Percentiles rank a stretch among this genome's conserved stretches.
Evolutionary conservation across 2,329 filamentous ascomycete species (phyloP).

Genomic region (Alternaria sp.): DNA sequence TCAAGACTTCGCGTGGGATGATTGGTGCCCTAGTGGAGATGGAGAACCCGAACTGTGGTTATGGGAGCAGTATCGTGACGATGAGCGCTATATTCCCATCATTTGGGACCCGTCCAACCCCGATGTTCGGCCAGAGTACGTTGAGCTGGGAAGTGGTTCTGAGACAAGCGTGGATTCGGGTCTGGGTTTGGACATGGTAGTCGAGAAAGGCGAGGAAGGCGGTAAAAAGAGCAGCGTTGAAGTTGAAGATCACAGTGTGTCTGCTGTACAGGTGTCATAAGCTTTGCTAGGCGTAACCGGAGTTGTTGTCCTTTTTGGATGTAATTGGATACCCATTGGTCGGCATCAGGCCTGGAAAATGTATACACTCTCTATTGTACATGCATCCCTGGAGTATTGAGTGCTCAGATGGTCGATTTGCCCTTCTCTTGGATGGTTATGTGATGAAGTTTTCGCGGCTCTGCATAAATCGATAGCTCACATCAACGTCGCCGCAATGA

Average conservation of each 20-base stretch:
- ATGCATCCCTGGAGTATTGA: background rate
- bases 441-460: background rate
- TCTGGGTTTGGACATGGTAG: background rate
- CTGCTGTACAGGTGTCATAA: background rate
- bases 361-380: background rate
- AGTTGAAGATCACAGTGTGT: fast-evolving
- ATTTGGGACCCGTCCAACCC: background rate
- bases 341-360: background rate
- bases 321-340: background rate
- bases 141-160: background rate
- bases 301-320: background rate
- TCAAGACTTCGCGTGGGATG: background rate
- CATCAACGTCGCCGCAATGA: background rate
- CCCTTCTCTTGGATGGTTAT: background rate
- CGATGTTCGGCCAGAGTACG: background rate
- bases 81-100: constrained; percentile 2
- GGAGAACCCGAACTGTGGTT: background rate
- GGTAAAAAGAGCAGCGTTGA: fast-evolving
- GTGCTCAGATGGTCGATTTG: background rate
- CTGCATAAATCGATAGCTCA: background rate
- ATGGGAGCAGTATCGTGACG: background rate
- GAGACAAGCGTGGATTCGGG: background rate
- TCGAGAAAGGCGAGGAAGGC: background rate
- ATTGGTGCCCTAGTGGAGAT: background rate
- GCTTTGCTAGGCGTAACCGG: background rate